Evolutionary conservation across 1,284 basidiomycete species (phyloP).

Genomic region (Cutaneotrichosporon sp.): DNA sequence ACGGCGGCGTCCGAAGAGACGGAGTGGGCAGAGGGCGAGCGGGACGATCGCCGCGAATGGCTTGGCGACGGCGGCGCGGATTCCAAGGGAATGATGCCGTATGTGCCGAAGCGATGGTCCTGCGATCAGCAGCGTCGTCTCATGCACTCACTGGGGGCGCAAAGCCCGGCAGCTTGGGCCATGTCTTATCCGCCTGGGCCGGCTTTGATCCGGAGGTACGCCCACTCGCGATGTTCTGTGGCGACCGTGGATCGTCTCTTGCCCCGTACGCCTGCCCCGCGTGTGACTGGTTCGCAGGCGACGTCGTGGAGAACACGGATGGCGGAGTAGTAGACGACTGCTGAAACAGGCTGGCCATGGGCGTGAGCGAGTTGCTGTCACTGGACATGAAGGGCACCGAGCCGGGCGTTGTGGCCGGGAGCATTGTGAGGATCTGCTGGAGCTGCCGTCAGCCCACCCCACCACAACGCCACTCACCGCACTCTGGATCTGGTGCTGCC

Average conservation of each 20-base stretch:
- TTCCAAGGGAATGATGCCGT: conserved; percentile 65
- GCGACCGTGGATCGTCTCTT: conserved; percentile 19
- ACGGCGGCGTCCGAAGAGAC: conserved; percentile 68
- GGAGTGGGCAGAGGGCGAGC: conserved; percentile 72
- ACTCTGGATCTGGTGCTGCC: conserved; percentile 50
- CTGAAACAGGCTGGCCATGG: conserved; percentile 38
- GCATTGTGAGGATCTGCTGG: conserved; percentile 44
- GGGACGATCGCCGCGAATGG: conserved; percentile 37
- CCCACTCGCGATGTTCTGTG: conserved; percentile 40
- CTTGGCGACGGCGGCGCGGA: conserved; percentile 66
- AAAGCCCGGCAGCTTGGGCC: conserved; percentile 84
- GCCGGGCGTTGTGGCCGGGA: conserved; percentile 31
- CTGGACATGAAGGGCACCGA: conserved; percentile 28
- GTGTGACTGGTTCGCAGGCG: not conserved
- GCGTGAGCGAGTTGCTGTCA: conserved; percentile 26
- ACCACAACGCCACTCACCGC: conserved; percentile 29
- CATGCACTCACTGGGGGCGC: conserved; percentile 68
- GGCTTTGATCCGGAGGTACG: not conserved
- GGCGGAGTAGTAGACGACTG: conserved; percentile 38
- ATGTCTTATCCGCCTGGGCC: conserved; percentile 47
- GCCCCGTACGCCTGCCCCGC: not conserved
- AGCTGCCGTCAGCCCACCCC: conserved; percentile 32
- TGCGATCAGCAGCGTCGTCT: conserved; percentile 43
- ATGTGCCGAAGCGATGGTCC: conserved; percentile 86
- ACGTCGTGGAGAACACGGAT: conserved; percentile 20